Conservation (phyloP, 192 early-diverging fungal genomes). For the Piromyces finnis region DNA sequence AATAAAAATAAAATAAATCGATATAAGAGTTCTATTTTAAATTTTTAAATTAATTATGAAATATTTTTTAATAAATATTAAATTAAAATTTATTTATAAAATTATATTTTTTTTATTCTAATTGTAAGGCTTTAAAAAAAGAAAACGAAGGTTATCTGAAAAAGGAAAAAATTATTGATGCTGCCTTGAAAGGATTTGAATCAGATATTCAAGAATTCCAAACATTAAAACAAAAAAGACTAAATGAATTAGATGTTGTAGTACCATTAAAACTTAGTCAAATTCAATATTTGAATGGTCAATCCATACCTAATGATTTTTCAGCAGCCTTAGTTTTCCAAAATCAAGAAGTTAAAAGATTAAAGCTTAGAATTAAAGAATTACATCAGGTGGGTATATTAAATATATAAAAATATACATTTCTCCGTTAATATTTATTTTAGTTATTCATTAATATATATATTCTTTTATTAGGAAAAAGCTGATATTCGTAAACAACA, state of each 20-base stretch:
- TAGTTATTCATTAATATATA: too few species aligned
- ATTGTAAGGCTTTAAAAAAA: constrained; percentile 26
- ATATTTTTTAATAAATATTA: too few species aligned
- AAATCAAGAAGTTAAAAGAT: constrained; percentile 21
- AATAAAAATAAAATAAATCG: too few species aligned
- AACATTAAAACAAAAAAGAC: constrained; percentile 42
- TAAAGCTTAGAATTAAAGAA: constrained; percentile 30
- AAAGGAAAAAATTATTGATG: constrained; percentile 36
- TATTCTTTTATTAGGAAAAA: constrained; percentile 30
- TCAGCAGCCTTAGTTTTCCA: constrained; percentile 27
- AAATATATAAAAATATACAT: too few species aligned
- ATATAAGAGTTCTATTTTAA: too few species aligned
- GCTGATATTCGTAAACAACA: constrained; percentile 36
- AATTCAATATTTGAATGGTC: constrained; percentile 26
- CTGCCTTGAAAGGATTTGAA: constrained; percentile 23
- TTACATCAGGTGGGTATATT: constrained; percentile 27
- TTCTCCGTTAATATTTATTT: too few species aligned
- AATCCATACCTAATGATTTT: constrained; percentile 22
- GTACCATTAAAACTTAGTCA: constrained; percentile 34
- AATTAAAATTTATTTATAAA: too few species aligned
- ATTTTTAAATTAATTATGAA: too few species aligned
- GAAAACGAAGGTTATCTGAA: constrained; percentile 40
- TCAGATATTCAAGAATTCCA: constrained; percentile 48
- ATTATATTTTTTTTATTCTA: too few species aligned
- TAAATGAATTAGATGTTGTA: constrained; percentile 41